Evolutionary conservation across 176 grass and related monocot genomes (phyloP).

Genomic region (Zea luxurians): DNA sequence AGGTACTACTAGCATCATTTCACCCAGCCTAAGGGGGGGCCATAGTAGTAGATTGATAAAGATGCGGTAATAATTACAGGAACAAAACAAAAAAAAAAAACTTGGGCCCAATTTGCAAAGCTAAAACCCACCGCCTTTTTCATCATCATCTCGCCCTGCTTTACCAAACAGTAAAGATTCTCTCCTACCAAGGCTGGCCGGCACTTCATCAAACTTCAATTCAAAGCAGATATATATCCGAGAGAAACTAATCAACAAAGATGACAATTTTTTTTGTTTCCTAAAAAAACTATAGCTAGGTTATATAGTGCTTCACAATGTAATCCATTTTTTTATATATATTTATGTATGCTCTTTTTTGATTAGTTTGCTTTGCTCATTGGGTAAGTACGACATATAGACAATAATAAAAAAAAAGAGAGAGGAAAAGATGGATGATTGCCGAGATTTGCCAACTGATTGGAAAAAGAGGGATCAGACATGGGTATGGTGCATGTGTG

Average conservation of each 20-base stretch:
- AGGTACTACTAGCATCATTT: slow-evolving; percentile 50
- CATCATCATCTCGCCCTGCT: slow-evolving; percentile 50
- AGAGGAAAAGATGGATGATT: slow-evolving; percentile 31
- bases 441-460: slow-evolving; percentile 40
- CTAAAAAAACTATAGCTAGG: neutral
- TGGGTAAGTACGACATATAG: no score
- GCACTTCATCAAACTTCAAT: slow-evolving; percentile 7
- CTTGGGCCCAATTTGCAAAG: slow-evolving; percentile 60
- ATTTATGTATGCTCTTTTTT: neutral
- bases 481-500: slow-evolving; percentile 41
- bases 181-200: slow-evolving; percentile 24
- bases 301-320: neutral
- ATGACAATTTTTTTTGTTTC: neutral
- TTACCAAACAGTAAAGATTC: slow-evolving; percentile 69
- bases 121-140: slow-evolving; percentile 47
- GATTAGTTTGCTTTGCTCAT: neutral
- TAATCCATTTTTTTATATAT: no score
- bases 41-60: slow-evolving; percentile 47
- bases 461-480: slow-evolving; percentile 18
- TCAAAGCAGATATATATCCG: neutral
- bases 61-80: slow-evolving; percentile 61
- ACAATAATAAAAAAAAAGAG: neutral
- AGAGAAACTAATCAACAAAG: neutral
- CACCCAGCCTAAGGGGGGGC: slow-evolving; percentile 28
- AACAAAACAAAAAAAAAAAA: slow-evolving; percentile 59